Evolutionary conservation across 306 rosid species (phyloP).

Genomic region (Castanea crenata): DNA sequence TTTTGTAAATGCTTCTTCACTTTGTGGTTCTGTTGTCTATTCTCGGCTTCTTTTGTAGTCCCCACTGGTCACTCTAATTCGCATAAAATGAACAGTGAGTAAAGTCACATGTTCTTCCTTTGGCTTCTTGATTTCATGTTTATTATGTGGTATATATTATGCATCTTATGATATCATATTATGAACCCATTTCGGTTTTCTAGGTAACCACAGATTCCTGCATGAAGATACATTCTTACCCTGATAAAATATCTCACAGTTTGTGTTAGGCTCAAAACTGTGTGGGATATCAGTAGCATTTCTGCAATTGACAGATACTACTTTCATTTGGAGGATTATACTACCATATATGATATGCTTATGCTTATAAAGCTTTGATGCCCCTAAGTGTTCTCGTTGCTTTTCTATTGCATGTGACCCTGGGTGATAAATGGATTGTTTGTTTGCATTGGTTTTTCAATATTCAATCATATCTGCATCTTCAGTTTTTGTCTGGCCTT

Average conservation of each 20-base stretch:
- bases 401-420: not conserved
- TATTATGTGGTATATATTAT: not conserved
- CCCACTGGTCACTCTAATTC: not conserved
- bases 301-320: not conserved
- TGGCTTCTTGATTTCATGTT: not conserved
- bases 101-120: not conserved
- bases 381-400: not conserved
- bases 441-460: slow-evolving; percentile 1
- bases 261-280: not conserved
- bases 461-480: not conserved
- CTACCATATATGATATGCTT: not conserved
- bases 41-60: not conserved
- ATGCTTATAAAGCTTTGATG: not conserved
- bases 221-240: not conserved
- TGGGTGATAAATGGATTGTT: not conserved
- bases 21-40: not conserved
- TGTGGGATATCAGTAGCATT: not conserved
- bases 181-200: not conserved
- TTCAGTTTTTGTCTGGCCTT: not conserved
- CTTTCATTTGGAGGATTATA: not conserved
- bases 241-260: not conserved
- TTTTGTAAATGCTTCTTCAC: not conserved
- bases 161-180: not conserved
- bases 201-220: not conserved
- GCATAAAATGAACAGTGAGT: not conserved